A percentile compares a stretch with the other conserved stretches of the same genome.
These are phyloP conservation scores for Chrysosporium keratinophilum DNA, from an alignment of 2,329 filamentous ascomycete species.

Conservation along the genomic window DNA sequence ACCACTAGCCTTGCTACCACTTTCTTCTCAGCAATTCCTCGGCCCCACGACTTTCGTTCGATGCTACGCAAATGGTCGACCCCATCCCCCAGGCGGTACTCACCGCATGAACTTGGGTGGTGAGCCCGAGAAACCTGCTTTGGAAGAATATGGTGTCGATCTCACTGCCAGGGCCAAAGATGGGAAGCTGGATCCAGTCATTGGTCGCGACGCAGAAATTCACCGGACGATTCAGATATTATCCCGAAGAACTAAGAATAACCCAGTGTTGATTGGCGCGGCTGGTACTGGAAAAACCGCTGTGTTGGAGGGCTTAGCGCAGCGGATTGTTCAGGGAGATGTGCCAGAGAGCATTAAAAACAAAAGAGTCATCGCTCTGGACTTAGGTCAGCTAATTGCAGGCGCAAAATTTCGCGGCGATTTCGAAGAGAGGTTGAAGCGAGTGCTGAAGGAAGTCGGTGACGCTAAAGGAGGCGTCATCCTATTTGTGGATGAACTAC, in stretches of 20 bases:
- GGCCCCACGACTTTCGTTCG: constrained; percentile 20
- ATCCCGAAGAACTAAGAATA: constrained; percentile 88
- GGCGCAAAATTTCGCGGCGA: constrained; percentile 93
- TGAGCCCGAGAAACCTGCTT: constrained; percentile 66
- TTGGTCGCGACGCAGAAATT: constrained; percentile 83
- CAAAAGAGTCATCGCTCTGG: constrained; percentile 76
- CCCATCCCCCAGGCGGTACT: constrained; percentile 81
- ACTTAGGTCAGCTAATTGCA: constrained; percentile 85
- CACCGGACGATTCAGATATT: constrained; percentile 90
- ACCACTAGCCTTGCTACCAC: background rate
- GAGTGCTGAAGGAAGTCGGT: constrained; percentile 81
- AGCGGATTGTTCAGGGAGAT: constrained; percentile 82
- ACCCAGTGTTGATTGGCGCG: constrained; percentile 84
- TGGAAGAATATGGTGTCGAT: constrained; percentile 87
- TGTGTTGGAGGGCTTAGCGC: constrained; percentile 78
- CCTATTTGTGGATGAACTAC: constrained; percentile 88
- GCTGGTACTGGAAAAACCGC: constrained; percentile 92
- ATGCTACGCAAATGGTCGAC: constrained; percentile 51
- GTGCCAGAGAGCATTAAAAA: constrained; percentile 94
- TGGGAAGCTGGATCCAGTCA: constrained; percentile 91
- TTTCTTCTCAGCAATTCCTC: background rate
- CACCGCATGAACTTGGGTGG: constrained; percentile 84
- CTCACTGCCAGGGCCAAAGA: constrained; percentile 73
- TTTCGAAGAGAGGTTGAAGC: constrained; percentile 88
- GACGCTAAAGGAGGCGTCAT: constrained; percentile 83